Evolutionary conservation across 345 rosid genomes (phyloP).

Genomic region (Pugionium cornutum): DNA sequence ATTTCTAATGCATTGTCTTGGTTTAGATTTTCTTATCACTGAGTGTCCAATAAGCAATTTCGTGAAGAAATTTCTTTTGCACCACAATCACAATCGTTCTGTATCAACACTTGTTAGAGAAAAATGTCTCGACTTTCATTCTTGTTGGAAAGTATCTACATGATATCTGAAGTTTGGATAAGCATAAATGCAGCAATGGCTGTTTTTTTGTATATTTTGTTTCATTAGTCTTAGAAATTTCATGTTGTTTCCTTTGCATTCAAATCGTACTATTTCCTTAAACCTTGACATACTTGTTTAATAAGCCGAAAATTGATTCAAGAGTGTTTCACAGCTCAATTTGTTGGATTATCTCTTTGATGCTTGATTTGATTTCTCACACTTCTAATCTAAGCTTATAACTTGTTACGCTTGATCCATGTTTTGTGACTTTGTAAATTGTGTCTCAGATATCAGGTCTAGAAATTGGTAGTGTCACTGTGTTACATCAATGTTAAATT

Average conservation of each 20-base stretch:
- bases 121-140: too few relatives aligned
- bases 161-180: too few relatives aligned
- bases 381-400: background rate
- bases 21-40: background rate
- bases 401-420: too few relatives aligned
- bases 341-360: background rate
- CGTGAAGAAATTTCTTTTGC: background rate
- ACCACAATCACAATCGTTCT: background rate
- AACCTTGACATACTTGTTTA: too few relatives aligned
- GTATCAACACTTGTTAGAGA: background rate
- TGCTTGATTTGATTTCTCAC: background rate
- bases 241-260: too few relatives aligned
- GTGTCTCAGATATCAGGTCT: constrained; percentile 4
- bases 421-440: background rate
- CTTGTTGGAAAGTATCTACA: too few relatives aligned
- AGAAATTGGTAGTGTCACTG: background rate
- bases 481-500: too few relatives aligned
- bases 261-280: too few relatives aligned
- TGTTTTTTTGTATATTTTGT: too few relatives aligned
- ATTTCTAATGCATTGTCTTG: background rate
- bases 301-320: too few relatives aligned
- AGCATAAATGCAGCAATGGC: too few relatives aligned
- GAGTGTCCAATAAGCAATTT: background rate
- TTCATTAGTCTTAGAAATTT: too few relatives aligned
- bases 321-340: background rate